Evolutionary conservation across 352 stramenopile genomes (phyloP), one percentile per base, ranked within the genome.

Genomic region (Thraustotheca clavata): DNA sequence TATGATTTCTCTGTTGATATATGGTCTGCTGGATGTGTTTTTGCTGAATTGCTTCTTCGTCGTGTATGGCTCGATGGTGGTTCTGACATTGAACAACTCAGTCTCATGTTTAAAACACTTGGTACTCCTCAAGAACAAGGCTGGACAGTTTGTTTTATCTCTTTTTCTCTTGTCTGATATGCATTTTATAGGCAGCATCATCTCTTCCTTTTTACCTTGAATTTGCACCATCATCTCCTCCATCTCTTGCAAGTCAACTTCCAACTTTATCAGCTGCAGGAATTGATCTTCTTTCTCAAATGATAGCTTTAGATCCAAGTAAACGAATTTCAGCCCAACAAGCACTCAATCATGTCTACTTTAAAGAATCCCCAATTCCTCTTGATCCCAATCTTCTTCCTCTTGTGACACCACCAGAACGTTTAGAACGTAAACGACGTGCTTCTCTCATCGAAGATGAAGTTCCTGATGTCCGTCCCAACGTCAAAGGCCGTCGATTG

Each of bases 51-150:
- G 73, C 39, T 91, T 43, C 65, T 88, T 49, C 77, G 80, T 18
- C 66, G 66, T 29, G 74, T 80, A 2, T 76, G 83, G 33, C 83
- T 86, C 7, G 79, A 89, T 22, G 82, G 83, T 1, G 71, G 69
- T 1, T 90, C 83, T 20, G 84, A 91, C 54, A 90, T 93, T 60
- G 84, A 90, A 39, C 80, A 91, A 67, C 71, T 92, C 20, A 89
- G 79, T 62, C 73, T 76, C 63, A 84, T 92, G 55, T 92, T 92
- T 26, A 49, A 72, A 0, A 71, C 73, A 3, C 73, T 92, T 16
- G 83, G 83, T 0, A 88, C 79, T 1, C 83, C 83, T 0, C 38
- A 24, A 4, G 80, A 92, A 62, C 86, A 88, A 41, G 72, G 70
- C 3, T 92, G 83, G 83, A 57, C 70, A 16, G 67, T 72, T 27